These are phyloP conservation scores for Myxozyma monticola DNA, from an alignment of 805 yeast genomes.

Conservation along the genomic window DNA sequence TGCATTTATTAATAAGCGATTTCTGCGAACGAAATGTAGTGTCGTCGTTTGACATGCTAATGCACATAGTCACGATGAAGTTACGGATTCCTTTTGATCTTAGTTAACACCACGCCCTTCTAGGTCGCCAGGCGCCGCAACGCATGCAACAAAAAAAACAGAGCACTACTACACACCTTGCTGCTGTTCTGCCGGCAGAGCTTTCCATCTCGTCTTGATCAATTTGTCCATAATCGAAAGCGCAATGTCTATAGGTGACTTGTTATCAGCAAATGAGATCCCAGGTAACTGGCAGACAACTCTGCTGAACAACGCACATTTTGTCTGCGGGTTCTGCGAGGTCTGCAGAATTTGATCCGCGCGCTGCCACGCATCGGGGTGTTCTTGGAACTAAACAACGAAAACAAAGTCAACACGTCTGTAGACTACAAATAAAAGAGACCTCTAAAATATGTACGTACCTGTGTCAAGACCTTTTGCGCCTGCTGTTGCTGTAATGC, in stretches of 20 bases:
- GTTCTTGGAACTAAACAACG: slow-evolving; percentile 69
- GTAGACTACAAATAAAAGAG: not conserved
- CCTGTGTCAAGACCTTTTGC: slow-evolving; percentile 41
- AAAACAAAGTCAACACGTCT: not conserved
- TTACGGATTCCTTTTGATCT: slow-evolving; percentile 73
- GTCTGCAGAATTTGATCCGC: slow-evolving; percentile 85
- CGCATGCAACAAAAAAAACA: not conserved
- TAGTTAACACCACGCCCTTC: not conserved
- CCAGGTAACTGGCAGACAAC: not conserved
- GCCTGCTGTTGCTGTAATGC: slow-evolving; percentile 40
- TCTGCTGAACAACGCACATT: slow-evolving; percentile 48
- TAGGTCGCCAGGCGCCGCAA: not conserved
- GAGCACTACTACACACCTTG: slow-evolving; percentile 42
- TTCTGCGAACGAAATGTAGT: slow-evolving; percentile 66
- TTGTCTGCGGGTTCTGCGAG: slow-evolving; percentile 79
- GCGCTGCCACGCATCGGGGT: slow-evolving; percentile 93
- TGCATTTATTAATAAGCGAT: slow-evolving; percentile 87
- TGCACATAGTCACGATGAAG: slow-evolving; percentile 90
- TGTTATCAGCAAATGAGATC: not conserved
- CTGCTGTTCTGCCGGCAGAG: slow-evolving; percentile 83
- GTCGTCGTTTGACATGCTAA: slow-evolving; percentile 84
- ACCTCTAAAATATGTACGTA: slow-evolving; percentile 4
- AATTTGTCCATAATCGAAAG: slow-evolving; percentile 84
- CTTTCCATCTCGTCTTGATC: slow-evolving; percentile 91
- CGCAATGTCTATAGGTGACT: slow-evolving; percentile 57